These are phyloP conservation scores for Yarrowia alimentaria DNA, from an alignment of 805 yeast species.

Conservation along the genomic window DNA sequence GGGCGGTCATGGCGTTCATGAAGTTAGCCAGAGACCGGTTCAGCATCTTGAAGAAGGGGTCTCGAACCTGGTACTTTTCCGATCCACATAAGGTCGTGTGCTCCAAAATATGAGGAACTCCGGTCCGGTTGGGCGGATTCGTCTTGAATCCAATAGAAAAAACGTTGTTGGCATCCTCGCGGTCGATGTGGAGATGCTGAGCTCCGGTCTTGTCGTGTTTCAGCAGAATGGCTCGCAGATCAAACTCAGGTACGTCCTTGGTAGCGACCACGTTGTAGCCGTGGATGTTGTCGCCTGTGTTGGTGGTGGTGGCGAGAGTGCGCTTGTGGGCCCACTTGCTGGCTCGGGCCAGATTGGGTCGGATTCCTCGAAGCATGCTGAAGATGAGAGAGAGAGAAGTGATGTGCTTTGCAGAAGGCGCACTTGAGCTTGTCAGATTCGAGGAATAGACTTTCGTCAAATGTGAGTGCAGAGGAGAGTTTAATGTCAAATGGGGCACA, in stretches of 20 bases:
- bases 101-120: slow-evolving; percentile 93
- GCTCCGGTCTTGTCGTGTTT: slow-evolving; percentile 69
- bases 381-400: too few relatives aligned
- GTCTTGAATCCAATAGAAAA: slow-evolving; percentile 89
- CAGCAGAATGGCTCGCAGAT: slow-evolving; percentile 73
- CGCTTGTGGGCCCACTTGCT: too few relatives aligned
- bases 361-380: not conserved
- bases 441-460: too few relatives aligned
- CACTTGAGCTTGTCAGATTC: too few relatives aligned
- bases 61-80: slow-evolving; percentile 84
- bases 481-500: too few relatives aligned
- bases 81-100: slow-evolving; percentile 97
- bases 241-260: slow-evolving; percentile 73
- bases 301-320: slow-evolving; percentile 4
- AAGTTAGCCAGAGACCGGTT: slow-evolving; percentile 91
- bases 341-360: too few relatives aligned
- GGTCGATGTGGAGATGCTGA: slow-evolving; percentile 79
- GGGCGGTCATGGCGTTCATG: slow-evolving; percentile 99
- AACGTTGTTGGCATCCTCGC: slow-evolving; percentile 81
- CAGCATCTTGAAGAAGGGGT: slow-evolving; percentile 96
- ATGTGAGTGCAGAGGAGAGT: too few relatives aligned
- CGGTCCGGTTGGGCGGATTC: slow-evolving; percentile 91
- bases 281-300: slow-evolving; percentile 18
- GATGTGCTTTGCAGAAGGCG: too few relatives aligned
- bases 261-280: slow-evolving; percentile 69